phyloP scores from a whole-genome alignment of 2,329 filamentous ascomycete genomes.

The Pseudocercospora eumusae region DNA sequence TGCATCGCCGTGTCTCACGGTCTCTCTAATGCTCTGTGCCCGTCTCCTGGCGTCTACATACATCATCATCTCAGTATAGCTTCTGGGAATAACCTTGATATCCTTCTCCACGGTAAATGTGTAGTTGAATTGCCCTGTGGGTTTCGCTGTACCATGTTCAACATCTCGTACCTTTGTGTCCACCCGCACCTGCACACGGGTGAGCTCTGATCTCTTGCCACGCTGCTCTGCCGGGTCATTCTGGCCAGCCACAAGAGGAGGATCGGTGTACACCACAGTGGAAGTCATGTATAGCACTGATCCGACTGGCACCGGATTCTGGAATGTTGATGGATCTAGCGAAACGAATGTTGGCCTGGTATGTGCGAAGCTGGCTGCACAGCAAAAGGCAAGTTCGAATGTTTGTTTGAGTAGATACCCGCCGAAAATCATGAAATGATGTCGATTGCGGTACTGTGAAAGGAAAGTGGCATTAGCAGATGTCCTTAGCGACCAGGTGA shows the following conservation, averaged over 20 bases:
- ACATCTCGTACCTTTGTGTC: constrained; percentile 72
- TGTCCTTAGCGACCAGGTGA: background rate
- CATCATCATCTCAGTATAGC: constrained; percentile 65
- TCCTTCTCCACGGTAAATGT: constrained; percentile 68
- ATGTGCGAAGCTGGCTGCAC: constrained; percentile 69
- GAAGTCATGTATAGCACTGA: constrained; percentile 74
- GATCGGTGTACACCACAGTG: constrained; percentile 71
- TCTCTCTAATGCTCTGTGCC: constrained; percentile 55
- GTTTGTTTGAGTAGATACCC: constrained; percentile 73
- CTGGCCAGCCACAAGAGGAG: constrained; percentile 49
- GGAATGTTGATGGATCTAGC: constrained; percentile 72
- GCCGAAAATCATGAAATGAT: constrained; percentile 78
- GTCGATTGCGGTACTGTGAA: constrained; percentile 33
- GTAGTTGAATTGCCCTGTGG: constrained; percentile 75
- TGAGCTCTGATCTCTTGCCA: constrained; percentile 46
- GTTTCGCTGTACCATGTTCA: constrained; percentile 66
- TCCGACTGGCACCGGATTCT: constrained; percentile 73
- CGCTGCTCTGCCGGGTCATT: constrained; percentile 37
- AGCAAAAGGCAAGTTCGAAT: constrained; percentile 75
- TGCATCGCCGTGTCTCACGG: constrained; percentile 37
- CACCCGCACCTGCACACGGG: constrained; percentile 68
- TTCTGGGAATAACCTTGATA: constrained; percentile 65
- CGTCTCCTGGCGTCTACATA: constrained; percentile 63
- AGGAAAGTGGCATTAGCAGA: background rate
- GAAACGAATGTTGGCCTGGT: constrained; percentile 70